Evolutionary conservation across 2,329 filamentous ascomycete genomes (phyloP), one percentile per base, ranked within the genome.

Genomic region (Nigrospora sphaerica): DNA sequence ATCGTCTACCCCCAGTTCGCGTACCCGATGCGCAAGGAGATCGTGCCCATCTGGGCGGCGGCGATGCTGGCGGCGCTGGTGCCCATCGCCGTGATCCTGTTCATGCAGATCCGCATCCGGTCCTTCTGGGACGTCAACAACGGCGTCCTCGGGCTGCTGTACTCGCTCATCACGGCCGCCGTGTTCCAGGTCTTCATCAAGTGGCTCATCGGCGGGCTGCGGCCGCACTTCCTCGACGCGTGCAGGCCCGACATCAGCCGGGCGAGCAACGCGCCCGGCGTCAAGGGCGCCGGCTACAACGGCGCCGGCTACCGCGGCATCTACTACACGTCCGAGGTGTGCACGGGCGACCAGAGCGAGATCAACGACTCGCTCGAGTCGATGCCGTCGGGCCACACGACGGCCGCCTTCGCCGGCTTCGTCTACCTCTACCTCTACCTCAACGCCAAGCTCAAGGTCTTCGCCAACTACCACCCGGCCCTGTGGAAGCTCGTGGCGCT

Each of bases 161-260:
- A 88, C 69, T 73, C 78, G 1, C 73, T 88, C 51, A 85, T 88
- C 64, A 71, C 75, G 6, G 82, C 82, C 4, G 81, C 83, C n/a
- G 78, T 88, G 42, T 87, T 89, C 68, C 85, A 89, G 58, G 84
- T 88, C 53, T 83, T 88, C 58, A 57, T 88, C 61, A 89, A 89
- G 65, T 84, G 78, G 75, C 75, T 88, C 37, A 86, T 89, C 51
- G 85, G 85, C 13, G 85, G 84, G 13, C 68, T 85, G 17, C 75
- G 83, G n/a, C 85, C 85, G 1, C 81, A 87, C 62, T 88, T 88
- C 67, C 72, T 88, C 17, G 73, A 72, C 18, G 83, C 86, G 45
- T 88, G 84, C 73, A 76, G 83, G 61, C 85, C 83, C 1, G 73
- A 74, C 46, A 59, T 77, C n/a, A 66, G 66, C 4, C 63, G 64